phyloP scores from a whole-genome alignment of 768 basidiomycete species.

The Pholiota conissans region DNA sequence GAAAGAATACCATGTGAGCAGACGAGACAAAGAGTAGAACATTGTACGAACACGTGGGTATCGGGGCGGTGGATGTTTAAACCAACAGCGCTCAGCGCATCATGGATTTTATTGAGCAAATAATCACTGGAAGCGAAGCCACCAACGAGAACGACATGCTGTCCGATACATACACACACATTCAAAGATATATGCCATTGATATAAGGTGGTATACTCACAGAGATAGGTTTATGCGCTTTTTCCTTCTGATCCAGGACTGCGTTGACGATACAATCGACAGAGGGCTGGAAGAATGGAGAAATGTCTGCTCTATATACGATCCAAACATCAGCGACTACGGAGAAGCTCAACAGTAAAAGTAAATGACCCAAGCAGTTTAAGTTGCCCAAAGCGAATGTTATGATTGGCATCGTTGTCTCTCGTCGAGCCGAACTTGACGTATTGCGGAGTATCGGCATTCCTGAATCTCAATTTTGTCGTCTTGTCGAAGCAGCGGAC shows the following conservation, averaged over 20 bases:
- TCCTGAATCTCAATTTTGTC: conserved; percentile 44
- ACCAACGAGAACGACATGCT: conserved; percentile 36
- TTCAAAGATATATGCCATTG: no score
- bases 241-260: conserved; percentile 22
- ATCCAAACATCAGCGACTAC: conserved; percentile 27
- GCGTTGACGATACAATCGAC: conserved; percentile 30
- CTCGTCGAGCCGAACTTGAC: conserved; percentile 46
- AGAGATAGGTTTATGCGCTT: conserved; percentile 24
- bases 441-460: conserved; percentile 38
- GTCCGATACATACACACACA: no score
- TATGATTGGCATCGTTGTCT: conserved; percentile 39
- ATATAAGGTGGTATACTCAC: no score
- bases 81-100: no score
- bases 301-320: no score
- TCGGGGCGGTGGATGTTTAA: no score
- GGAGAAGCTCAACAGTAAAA: not conserved
- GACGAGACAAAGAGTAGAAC: no score
- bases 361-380: conserved; percentile 35
- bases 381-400: conserved; percentile 49
- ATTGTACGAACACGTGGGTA: no score
- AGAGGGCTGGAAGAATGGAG: conserved; percentile 39
- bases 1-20: no score
- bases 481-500: conserved; percentile 46
- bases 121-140: conserved; percentile 60
- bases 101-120: conserved; percentile 44